Conservation (phyloP, 805 yeast species). For the Spathaspora sp. region DNA sequence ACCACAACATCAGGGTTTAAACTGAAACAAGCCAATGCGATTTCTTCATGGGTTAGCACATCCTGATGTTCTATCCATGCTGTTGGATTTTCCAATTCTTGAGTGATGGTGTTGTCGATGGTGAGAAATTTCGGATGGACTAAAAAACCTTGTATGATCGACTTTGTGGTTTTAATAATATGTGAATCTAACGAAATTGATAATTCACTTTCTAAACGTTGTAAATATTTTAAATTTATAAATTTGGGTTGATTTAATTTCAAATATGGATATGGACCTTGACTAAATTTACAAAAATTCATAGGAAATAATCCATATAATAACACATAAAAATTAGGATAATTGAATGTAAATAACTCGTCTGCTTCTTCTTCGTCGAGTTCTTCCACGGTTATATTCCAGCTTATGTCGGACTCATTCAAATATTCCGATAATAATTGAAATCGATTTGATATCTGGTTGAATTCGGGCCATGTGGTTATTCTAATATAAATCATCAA, state of each 20-base stretch:
- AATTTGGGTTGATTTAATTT: slow-evolving; percentile 10
- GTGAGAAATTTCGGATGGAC: slow-evolving; percentile 47
- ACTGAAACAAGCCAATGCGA: slow-evolving; percentile 20
- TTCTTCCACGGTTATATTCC: slow-evolving; percentile 18
- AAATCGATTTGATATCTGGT: slow-evolving; percentile 8
- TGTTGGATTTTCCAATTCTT: slow-evolving; percentile 17
- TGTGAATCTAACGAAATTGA: slow-evolving; percentile 3
- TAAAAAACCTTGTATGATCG: slow-evolving; percentile 29
- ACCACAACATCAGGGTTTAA: slow-evolving; percentile 16
- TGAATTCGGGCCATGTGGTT: slow-evolving; percentile 19
- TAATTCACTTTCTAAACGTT: slow-evolving; percentile 3
- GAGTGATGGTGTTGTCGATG: slow-evolving; percentile 15
- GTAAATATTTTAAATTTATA: slow-evolving; percentile 8
- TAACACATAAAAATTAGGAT: slow-evolving; percentile 40
- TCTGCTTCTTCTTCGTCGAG: slow-evolving; percentile 2
- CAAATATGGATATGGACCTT: slow-evolving; percentile 37
- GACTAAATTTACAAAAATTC: slow-evolving; percentile 41
- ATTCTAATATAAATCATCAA: slow-evolving; percentile 44
- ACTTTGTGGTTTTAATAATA: slow-evolving; percentile 14
- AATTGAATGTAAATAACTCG: slow-evolving; percentile 19
- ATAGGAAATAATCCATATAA: slow-evolving; percentile 58
- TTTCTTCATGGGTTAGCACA: slow-evolving; percentile 18
- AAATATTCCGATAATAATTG: slow-evolving; percentile 6
- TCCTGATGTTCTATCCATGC: slow-evolving; percentile 15
- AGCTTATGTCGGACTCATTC: slow-evolving; percentile 6